Conservation (phyloP, 805 yeast genomes). For the Diddensiella transvaalensis region DNA sequence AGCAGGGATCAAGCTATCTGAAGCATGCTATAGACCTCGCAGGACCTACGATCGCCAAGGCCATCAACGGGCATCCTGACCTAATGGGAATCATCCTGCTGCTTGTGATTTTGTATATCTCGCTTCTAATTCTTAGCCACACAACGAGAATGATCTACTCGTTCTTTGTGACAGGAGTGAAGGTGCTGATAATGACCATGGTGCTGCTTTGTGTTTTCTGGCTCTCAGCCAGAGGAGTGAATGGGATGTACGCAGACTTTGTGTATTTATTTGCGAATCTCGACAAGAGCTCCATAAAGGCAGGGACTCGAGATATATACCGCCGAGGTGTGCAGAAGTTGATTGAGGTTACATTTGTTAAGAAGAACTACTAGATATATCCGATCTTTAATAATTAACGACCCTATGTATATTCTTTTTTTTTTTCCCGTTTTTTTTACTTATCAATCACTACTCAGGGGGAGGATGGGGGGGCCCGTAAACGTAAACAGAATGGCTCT, state of each 20-base stretch:
- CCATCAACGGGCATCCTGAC: conserved; percentile 20
- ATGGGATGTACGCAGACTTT: conserved; percentile 10
- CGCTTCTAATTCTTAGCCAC: conserved; percentile 24
- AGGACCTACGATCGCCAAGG: conserved; percentile 12
- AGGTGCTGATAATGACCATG: conserved; percentile 12
- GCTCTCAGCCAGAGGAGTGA: conserved; percentile 15
- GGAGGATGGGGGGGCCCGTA: no score
- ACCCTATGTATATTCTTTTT: neutral
- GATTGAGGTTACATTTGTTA: neutral
- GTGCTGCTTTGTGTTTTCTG: conserved; percentile 11
- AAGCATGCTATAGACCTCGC: conserved; percentile 3
- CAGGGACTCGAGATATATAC: neutral
- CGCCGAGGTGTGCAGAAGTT: neutral
- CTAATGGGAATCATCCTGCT: conserved; percentile 21
- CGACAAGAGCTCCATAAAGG: conserved; percentile 4
- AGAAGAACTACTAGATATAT: neutral
- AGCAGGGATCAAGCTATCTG: neutral
- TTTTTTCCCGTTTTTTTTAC: neutral
- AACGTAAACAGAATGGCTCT: no score
- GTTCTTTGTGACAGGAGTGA: conserved; percentile 19
- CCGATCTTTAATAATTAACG: no score
- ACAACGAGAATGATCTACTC: conserved; percentile 24
- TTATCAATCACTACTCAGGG: no score
- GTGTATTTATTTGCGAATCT: conserved; percentile 2
- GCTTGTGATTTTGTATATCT: conserved; percentile 25